These are phyloP conservation scores for Wallacemonas collosoma DNA, from an alignment of 208 protist species.

Conservation along the genomic window DNA sequence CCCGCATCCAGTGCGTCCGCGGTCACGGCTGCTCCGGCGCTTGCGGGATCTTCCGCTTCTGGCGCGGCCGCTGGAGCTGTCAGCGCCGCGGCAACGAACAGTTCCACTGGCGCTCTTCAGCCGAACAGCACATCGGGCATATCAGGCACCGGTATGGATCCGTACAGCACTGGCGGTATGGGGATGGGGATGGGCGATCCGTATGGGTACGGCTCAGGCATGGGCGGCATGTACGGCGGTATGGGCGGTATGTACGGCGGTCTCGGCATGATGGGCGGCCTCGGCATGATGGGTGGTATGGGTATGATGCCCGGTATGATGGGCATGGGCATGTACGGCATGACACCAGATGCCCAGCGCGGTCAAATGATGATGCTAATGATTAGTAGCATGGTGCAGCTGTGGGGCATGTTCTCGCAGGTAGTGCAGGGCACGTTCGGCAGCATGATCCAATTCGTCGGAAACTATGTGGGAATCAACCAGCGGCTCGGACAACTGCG, in stretches of 20 bases:
- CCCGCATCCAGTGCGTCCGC: background rate
- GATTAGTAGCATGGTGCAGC: constrained; percentile 80
- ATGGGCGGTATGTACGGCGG: constrained; percentile 61
- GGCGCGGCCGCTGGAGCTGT: constrained; percentile 6
- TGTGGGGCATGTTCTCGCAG: constrained; percentile 86
- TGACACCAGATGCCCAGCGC: constrained; percentile 84
- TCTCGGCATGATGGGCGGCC: constrained; percentile 44
- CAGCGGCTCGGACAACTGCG: constrained; percentile 55
- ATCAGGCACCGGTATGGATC: constrained; percentile 16
- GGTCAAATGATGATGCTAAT: constrained; percentile 91
- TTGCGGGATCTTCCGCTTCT: constrained; percentile 1
- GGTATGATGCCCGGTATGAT: constrained; percentile 30
- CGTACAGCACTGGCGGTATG: constrained; percentile 25
- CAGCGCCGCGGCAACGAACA: constrained; percentile 8
- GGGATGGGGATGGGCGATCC: constrained; percentile 28
- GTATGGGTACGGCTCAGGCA: constrained; percentile 1
- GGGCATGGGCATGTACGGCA: constrained; percentile 70
- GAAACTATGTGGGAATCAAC: constrained; percentile 81
- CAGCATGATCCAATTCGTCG: constrained; percentile 80
- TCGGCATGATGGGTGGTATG: constrained; percentile 51
- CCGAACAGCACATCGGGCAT: background rate
- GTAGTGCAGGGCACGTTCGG: constrained; percentile 86
- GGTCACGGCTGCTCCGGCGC: background rate
- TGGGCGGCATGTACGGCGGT: constrained; percentile 38
- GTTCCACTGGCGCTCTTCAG: background rate